Evolutionary conservation across 2,329 filamentous ascomycete species (phyloP).

Genomic region (Cladosporium sp.): DNA sequence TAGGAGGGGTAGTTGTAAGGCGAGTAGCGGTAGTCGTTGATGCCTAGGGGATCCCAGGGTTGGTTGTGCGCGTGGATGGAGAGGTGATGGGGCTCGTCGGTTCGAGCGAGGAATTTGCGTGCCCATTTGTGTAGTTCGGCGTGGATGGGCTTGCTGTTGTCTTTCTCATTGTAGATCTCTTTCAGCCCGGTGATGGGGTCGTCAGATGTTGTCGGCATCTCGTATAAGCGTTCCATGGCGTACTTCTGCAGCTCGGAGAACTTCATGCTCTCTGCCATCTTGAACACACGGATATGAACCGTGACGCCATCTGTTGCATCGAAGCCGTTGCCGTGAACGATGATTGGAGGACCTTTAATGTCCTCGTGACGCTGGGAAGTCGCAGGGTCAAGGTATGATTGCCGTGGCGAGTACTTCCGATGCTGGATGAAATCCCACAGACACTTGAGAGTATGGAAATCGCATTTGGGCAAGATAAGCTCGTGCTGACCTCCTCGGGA

Average conservation of each 20-base stretch:
- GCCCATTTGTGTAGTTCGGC: conserved; percentile 32
- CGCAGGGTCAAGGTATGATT: neutral
- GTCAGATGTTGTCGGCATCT: conserved; percentile 34
- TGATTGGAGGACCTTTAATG: conserved; percentile 1
- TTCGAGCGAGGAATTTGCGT: conserved; percentile 25
- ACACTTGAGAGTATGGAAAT: conserved; percentile 35
- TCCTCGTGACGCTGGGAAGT: neutral
- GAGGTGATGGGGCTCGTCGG: conserved; percentile 12
- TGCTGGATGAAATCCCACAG: conserved; percentile 36
- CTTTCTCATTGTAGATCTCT: conserved; percentile 36
- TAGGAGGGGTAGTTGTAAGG: neutral
- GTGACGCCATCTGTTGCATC: conserved; percentile 21
- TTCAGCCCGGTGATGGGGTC: conserved; percentile 39
- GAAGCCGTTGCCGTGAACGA: neutral
- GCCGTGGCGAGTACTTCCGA: conserved; percentile 1
- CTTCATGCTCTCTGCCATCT: conserved; percentile 36
- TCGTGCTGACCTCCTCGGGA: conserved; percentile 34
- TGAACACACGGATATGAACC: conserved; percentile 34
- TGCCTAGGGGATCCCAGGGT: neutral
- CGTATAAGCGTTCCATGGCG: conserved; percentile 38
- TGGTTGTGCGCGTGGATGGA: neutral
- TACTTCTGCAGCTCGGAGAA: conserved; percentile 41
- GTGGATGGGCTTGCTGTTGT: conserved; percentile 22
- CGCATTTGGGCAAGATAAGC: conserved; percentile 35
- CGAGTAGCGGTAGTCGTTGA: neutral